Conservation (phyloP, 2,329 filamentous ascomycete genomes). For the Akanthomyces dipterigenus region DNA sequence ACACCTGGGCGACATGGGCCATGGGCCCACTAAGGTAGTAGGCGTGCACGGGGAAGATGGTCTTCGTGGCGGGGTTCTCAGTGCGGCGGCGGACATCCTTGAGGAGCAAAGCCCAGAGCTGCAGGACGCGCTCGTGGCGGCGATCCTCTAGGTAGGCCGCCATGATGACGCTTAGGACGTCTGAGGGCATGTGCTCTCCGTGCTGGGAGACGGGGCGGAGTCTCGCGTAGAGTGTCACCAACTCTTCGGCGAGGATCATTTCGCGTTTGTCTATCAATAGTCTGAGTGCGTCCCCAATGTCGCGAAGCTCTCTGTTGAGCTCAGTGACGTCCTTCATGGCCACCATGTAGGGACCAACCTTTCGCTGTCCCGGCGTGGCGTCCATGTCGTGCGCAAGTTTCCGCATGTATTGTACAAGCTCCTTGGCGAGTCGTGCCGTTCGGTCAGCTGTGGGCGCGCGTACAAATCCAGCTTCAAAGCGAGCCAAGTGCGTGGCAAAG, state of each 20-base stretch:
- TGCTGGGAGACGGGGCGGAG: slow-evolving; percentile 29
- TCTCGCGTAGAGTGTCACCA: slow-evolving; percentile 48
- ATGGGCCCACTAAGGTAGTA: slow-evolving; percentile 46
- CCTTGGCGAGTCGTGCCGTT: slow-evolving; percentile 21
- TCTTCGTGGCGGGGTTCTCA: slow-evolving; percentile 12
- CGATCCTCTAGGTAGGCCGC: slow-evolving; percentile 50
- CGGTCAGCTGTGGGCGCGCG: slow-evolving; percentile 19
- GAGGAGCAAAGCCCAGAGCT: slow-evolving; percentile 63
- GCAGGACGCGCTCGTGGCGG: slow-evolving; percentile 53
- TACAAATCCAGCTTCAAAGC: slow-evolving; percentile 33
- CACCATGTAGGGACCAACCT: not conserved
- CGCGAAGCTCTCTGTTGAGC: slow-evolving; percentile 22
- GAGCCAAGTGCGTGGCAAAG: slow-evolving; percentile 35
- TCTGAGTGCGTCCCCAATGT: slow-evolving; percentile 26
- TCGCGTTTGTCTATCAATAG: slow-evolving; percentile 32
- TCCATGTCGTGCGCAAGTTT: slow-evolving; percentile 15
- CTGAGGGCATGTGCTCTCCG: slow-evolving; percentile 38
- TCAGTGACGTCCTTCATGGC: slow-evolving; percentile 17
- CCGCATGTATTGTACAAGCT: slow-evolving; percentile 25
- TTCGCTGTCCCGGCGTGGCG: not conserved
- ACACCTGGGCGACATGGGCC: slow-evolving; percentile 41
- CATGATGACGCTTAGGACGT: slow-evolving; percentile 62
- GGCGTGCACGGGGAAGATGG: slow-evolving; percentile 41
- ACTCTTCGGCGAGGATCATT: slow-evolving; percentile 47
- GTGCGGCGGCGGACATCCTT: slow-evolving; percentile 47